These are phyloP conservation scores for Phytophthora citricola DNA, from an alignment of 352 stramenopile species.

Conservation along the genomic window DNA sequence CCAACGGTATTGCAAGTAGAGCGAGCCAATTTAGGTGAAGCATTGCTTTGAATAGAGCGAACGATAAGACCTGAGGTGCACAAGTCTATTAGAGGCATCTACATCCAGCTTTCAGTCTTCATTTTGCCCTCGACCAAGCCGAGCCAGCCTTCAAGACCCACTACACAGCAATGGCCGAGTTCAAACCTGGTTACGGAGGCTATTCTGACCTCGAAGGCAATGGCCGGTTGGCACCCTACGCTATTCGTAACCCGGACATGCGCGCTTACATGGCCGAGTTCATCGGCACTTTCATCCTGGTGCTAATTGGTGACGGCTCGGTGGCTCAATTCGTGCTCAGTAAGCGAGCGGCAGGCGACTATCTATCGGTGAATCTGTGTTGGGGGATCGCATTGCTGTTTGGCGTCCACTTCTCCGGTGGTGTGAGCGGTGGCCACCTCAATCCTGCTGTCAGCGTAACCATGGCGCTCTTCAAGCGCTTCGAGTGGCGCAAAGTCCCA, in stretches of 20 bases:
- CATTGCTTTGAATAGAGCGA: slow-evolving; percentile 2
- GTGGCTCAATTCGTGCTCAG: slow-evolving; percentile 67
- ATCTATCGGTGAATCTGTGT: slow-evolving; percentile 57
- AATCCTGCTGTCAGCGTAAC: slow-evolving; percentile 69
- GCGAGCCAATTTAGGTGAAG: not conserved
- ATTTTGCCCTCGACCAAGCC: slow-evolving; percentile 19
- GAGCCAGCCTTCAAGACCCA: slow-evolving; percentile 21
- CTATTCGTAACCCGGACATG: slow-evolving; percentile 42
- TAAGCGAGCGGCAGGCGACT: slow-evolving; percentile 49
- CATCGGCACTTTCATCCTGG: slow-evolving; percentile 67
- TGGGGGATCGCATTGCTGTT: slow-evolving; percentile 75
- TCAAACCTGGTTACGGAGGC: slow-evolving; percentile 35
- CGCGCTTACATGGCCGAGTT: slow-evolving; percentile 71
- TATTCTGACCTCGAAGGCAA: slow-evolving; percentile 45
- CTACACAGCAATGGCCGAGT: slow-evolving; percentile 28
- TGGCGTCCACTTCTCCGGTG: slow-evolving; percentile 59
- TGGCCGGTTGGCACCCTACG: slow-evolving; percentile 36
- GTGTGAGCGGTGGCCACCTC: slow-evolving; percentile 65
- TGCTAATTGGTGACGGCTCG: slow-evolving; percentile 64
- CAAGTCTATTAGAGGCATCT: not conserved
- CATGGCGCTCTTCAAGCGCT: slow-evolving; percentile 53
- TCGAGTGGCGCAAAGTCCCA: slow-evolving; percentile 61
- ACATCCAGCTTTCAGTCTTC: slow-evolving; percentile 20
- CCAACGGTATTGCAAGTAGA: not conserved
- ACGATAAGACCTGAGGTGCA: slow-evolving; percentile 30